A percentile compares a stretch with the other conserved stretches of the same genome.
phyloP scores from a whole-genome alignment of 2,329 filamentous ascomycete genomes.

The Cercospora beticola region DNA sequence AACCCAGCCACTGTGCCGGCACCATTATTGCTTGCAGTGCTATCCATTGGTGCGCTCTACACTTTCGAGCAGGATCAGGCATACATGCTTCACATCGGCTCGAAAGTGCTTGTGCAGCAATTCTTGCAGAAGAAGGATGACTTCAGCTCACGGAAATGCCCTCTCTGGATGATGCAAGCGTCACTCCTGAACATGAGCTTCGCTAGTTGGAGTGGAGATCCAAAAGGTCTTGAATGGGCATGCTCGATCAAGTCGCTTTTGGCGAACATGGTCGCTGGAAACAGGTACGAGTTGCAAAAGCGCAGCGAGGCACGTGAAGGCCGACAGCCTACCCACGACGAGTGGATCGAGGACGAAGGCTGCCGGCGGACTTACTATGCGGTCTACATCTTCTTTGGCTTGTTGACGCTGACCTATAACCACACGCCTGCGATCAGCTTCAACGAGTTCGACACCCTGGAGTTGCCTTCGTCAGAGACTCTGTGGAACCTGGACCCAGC shows the following conservation, averaged over 20 bases:
- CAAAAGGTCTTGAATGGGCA: slow-evolving; percentile 96
- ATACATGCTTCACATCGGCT: slow-evolving; percentile 95
- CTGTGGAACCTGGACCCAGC: slow-evolving; percentile 83
- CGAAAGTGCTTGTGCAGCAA: slow-evolving; percentile 94
- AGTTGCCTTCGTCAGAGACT: slow-evolving; percentile 88
- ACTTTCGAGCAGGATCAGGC: slow-evolving; percentile 97
- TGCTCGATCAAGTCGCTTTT: slow-evolving; percentile 98
- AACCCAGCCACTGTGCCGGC: slow-evolving; percentile 76
- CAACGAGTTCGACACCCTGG: slow-evolving; percentile 93
- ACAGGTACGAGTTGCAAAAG: slow-evolving; percentile 92
- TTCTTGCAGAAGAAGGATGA: slow-evolving; percentile 98
- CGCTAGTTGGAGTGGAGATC: slow-evolving; percentile 97
- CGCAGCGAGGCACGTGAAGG: slow-evolving; percentile 83
- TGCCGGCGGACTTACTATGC: slow-evolving; percentile 96
- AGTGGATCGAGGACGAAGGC: slow-evolving; percentile 97
- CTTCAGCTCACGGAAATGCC: slow-evolving; percentile 96
- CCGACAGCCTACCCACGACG: slow-evolving; percentile 71
- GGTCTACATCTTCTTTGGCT: slow-evolving; percentile 97
- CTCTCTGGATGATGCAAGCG: slow-evolving; percentile 97
- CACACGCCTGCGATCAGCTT: slow-evolving; percentile 97
- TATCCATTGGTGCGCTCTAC: slow-evolving; percentile 94
- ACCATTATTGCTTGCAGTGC: slow-evolving; percentile 79
- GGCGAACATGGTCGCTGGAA: slow-evolving; percentile 97
- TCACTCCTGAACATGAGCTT: slow-evolving; percentile 98
- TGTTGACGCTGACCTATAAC: slow-evolving; percentile 93